Evolutionary conservation across 176 grass and related monocot species (phyloP).

Genomic region (Oryza longistaminata): DNA sequence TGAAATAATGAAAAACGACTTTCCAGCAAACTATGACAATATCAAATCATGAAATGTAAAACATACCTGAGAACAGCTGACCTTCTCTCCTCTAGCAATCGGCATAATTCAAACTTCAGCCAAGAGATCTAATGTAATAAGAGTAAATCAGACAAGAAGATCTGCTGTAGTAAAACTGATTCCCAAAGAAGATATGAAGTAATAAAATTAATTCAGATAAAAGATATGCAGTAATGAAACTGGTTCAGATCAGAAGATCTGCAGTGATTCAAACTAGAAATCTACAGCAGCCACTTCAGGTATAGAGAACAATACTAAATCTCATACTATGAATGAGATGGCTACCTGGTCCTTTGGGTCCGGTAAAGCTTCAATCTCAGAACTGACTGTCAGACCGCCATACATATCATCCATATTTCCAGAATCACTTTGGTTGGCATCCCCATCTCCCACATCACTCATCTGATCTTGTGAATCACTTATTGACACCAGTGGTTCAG

Average conservation of each 20-base stretch:
- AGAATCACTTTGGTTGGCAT: slow-evolving; percentile 52
- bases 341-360: slow-evolving; percentile 92
- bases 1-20: slow-evolving; percentile 30
- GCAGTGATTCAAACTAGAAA: slow-evolving; percentile 14
- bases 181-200: not conserved
- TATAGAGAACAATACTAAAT: slow-evolving; percentile 2
- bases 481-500: slow-evolving; percentile 68
- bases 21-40: slow-evolving; percentile 28
- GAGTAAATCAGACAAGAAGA: not conserved
- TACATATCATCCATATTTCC: slow-evolving; percentile 59
- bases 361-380: slow-evolving; percentile 80
- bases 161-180: not conserved
- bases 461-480: slow-evolving; percentile 50
- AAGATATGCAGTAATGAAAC: slow-evolving; percentile 37
- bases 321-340: slow-evolving; percentile 14
- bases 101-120: slow-evolving; percentile 88
- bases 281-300: not conserved
- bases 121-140: slow-evolving; percentile 51
- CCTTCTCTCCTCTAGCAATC: slow-evolving; percentile 91
- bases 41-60: not conserved
- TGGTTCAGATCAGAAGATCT: not conserved
- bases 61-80: slow-evolving; percentile 90
- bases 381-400: slow-evolving; percentile 56
- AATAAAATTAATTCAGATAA: slow-evolving; percentile 53
- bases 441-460: slow-evolving; percentile 49